Base-by-base conservation (phyloP, 2,329 filamentous ascomycete species). In the Aureobasidium namibiae region DNA sequence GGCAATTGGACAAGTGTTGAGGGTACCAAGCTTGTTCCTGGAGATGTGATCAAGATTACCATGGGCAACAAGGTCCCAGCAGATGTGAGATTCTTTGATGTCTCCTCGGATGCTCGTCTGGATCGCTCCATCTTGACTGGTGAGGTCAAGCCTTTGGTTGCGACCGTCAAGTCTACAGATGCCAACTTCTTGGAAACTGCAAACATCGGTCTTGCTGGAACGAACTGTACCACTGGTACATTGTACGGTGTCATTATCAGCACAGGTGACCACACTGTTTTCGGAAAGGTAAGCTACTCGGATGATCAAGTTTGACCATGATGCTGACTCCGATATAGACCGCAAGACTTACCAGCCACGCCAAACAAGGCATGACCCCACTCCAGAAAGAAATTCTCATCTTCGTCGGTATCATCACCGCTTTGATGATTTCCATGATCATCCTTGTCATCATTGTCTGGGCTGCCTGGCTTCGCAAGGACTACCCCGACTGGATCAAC, bases 201-300 rank as follows among this genome's bases (percentile, higher is more conserved):
- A 56, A 87, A 84, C 65, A 89, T 92, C 56, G 88, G 87, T 23
- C 78, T 92, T 10, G 87, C 90, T 68, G 88, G 89, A n/a, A 90
- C 88, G 0, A 87, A 91, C 66, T 90, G 87, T 64, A 83, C 88
- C 4, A 84, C 84, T 7, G 88, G 88, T 3, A 84, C 76, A 23
- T 85, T 82, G 54, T 75, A 80, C 14, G 88, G 85, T 18, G 73
- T 91, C 10, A 85, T 89, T 1, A 83, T 92, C 11, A 82, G 84
- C 1, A 91, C 85, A 0, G 88, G 87, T 9, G 86, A 90, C 68
- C 76, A 75, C 14, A 90, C 88, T 0, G 84, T 92, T 23, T 90
- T 92, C 70, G 88, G 88, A 9, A 82, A 85, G 49, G 88, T 65
- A 50, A 36, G 50, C 7, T 29, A 18, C n/a, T 18, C 4, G 31